Percentiles rank a stretch among this genome's conserved stretches.
Conservation (phyloP, 2,329 filamentous ascomycete species). For the Claviceps citrina region DNA sequence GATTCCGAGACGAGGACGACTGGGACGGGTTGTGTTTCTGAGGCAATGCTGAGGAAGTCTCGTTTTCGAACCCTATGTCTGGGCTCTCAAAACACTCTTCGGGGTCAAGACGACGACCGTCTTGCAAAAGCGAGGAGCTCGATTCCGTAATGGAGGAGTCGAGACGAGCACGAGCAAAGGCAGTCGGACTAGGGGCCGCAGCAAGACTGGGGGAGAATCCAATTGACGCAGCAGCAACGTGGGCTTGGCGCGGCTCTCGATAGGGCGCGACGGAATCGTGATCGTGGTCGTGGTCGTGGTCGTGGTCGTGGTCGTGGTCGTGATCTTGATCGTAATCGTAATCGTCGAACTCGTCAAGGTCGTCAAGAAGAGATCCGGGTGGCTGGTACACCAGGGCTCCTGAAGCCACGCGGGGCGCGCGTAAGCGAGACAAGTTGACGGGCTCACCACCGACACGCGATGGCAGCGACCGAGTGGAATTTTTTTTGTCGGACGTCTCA, state of each 20-base stretch:
- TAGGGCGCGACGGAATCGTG: constrained; percentile 18
- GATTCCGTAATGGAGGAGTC: constrained; percentile 23
- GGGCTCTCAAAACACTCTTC: constrained; percentile 33
- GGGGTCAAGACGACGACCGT: constrained; percentile 12
- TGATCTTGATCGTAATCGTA: too few relatives aligned
- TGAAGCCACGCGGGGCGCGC: constrained; percentile 21
- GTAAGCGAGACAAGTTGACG: constrained; percentile 32
- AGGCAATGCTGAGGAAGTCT: constrained; percentile 17
- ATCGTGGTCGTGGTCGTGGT: constrained; percentile 40
- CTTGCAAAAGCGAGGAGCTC: constrained; percentile 19
- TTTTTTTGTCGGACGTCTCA: neutral
- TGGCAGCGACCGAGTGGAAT: constrained; percentile 14
- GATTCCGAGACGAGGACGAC: constrained; percentile 18
- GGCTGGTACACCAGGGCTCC: constrained; percentile 30
- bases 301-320: constrained; percentile 24
- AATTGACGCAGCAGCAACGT: constrained; percentile 32
- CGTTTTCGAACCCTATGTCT: constrained; percentile 28
- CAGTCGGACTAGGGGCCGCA: constrained; percentile 2
- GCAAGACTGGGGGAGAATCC: constrained; percentile 29
- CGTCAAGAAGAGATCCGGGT: constrained; percentile 32
- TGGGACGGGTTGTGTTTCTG: constrained; percentile 12
- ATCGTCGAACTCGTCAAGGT: too few relatives aligned
- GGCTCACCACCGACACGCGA: constrained; percentile 23
- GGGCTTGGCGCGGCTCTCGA: constrained; percentile 27
- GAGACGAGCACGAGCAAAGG: constrained; percentile 8